Percentiles rank a stretch among this genome's conserved stretches.
Evolutionary conservation across 192 early-diverging fungal genomes (phyloP).

Genomic region (Kappamyces sp.): DNA sequence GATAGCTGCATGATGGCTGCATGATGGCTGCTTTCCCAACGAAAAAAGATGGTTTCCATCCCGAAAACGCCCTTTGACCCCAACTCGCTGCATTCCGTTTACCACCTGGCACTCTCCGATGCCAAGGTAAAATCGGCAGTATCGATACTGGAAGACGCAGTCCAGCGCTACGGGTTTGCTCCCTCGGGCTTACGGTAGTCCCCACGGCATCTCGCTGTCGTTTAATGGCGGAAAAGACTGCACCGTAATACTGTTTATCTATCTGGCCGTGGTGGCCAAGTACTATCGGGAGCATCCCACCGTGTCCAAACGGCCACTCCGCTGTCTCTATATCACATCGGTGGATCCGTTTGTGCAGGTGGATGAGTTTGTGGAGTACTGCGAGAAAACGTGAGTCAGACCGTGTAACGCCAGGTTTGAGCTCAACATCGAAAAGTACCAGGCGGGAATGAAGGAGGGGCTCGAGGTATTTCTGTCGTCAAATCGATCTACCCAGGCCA

Average conservation of each 20-base stretch:
- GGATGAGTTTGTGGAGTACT: slow-evolving; percentile 75
- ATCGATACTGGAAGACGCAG: too few species aligned
- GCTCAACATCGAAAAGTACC: slow-evolving; percentile 58
- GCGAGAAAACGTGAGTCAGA: slow-evolving; percentile 33
- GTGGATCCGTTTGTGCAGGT: slow-evolving; percentile 78
- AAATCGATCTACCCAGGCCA: slow-evolving; percentile 54
- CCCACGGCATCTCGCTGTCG: slow-evolving; percentile 61
- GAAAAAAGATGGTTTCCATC: too few species aligned
- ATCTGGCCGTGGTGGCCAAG: slow-evolving; percentile 57
- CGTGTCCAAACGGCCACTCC: not conserved
- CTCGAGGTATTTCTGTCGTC: slow-evolving; percentile 63
- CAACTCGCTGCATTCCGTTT: too few species aligned
- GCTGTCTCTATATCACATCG: slow-evolving; percentile 66
- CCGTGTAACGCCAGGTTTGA: slow-evolving; percentile 49
- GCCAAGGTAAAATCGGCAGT: too few species aligned
- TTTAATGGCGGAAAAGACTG: slow-evolving; percentile 99
- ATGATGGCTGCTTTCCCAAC: too few species aligned
- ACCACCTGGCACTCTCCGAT: too few species aligned
- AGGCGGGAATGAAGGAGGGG: slow-evolving; percentile 71
- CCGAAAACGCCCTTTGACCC: too few species aligned
- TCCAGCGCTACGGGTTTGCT: too few species aligned
- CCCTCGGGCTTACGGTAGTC: slow-evolving; percentile 27
- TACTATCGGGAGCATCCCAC: slow-evolving; percentile 42
- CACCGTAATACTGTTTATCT: slow-evolving; percentile 80
- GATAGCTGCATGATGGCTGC: too few species aligned